Percentiles rank a stretch among this genome's conserved stretches.
Conservation (phyloP, 495 filamentous ascomycete species). For the Trichodelitschia bisporula region DNA sequence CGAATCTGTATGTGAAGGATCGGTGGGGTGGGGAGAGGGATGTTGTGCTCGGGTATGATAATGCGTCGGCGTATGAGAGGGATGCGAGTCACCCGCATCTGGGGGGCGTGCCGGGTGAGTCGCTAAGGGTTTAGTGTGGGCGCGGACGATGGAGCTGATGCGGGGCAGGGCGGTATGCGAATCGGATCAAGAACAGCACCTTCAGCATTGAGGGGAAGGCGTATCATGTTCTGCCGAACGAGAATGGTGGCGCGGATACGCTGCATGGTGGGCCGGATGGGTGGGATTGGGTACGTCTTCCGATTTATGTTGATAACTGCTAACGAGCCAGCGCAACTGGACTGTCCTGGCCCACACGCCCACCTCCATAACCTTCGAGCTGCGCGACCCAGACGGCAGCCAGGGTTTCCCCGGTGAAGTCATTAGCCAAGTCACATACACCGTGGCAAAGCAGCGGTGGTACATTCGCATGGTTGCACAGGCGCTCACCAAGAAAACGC, state of each 20-base stretch:
- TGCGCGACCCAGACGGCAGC: conserved; percentile 42
- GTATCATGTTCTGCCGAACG: conserved; percentile 46
- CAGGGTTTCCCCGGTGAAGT: conserved; percentile 66
- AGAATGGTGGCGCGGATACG: conserved; percentile 43
- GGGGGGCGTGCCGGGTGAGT: conserved; percentile 28
- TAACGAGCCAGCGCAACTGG: conserved; percentile 35
- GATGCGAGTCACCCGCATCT: conserved; percentile 52
- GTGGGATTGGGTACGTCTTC: conserved; percentile 33
- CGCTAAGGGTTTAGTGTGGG: neutral
- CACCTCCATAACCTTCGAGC: conserved; percentile 51
- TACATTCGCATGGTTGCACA: conserved; percentile 15
- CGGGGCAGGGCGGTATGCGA: conserved; percentile 52
- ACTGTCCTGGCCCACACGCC: conserved; percentile 41
- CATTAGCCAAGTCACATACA: conserved; percentile 54
- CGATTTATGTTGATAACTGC: conserved; percentile 1
- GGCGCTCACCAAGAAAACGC: conserved; percentile 22
- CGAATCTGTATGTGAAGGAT: conserved; percentile 51
- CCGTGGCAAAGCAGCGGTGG: conserved; percentile 16
- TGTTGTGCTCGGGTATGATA: conserved; percentile 57
- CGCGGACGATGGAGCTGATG: neutral
- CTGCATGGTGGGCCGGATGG: conserved; percentile 64
- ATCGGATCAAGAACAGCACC: conserved; percentile 67
- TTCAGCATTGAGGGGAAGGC: conserved; percentile 41
- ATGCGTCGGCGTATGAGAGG: conserved; percentile 40
- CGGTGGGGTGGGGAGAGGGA: conserved; percentile 33